Conservation (phyloP, 139 green algal species). For the Axilococcus clingmanii region DNA sequence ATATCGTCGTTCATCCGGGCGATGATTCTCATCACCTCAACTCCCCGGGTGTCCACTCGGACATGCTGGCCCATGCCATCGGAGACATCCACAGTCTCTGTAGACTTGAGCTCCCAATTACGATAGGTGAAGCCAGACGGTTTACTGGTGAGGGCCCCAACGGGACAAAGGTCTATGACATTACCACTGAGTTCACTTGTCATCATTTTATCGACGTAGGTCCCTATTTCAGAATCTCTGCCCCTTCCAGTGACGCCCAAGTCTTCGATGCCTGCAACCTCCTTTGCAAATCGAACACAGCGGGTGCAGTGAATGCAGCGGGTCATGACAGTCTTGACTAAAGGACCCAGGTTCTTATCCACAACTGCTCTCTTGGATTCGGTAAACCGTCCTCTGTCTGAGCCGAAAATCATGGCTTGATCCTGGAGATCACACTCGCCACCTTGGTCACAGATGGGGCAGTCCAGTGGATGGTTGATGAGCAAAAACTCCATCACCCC, state of each 20-base stretch:
- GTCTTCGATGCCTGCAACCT: conserved; percentile 91
- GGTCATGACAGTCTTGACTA: conserved; percentile 99
- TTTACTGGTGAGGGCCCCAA: conserved; percentile 95
- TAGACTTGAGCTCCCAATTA: conserved; percentile 92
- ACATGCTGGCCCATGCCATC: conserved; percentile 88
- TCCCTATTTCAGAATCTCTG: conserved; percentile 84
- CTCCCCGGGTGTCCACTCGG: conserved; percentile 69
- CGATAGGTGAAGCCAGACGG: conserved; percentile 92
- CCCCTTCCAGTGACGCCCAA: conserved; percentile 87
- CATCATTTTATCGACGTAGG: conserved; percentile 91
- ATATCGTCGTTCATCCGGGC: conserved; percentile 90
- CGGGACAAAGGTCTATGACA: conserved; percentile 97
- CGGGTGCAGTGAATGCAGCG: conserved; percentile 89
- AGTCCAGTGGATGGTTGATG: conserved; percentile 98
- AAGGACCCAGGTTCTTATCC: conserved; percentile 94
- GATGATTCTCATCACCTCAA: conserved; percentile 93
- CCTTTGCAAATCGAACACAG: conserved; percentile 92
- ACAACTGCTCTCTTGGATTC: conserved; percentile 85
- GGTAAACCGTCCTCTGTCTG: conserved; percentile 80
- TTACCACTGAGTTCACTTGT: conserved; percentile 89
- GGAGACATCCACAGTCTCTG: conserved; percentile 85
- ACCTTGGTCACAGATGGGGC: conserved; percentile 98
- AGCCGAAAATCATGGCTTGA: conserved; percentile 91
- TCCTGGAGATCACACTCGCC: conserved; percentile 98
- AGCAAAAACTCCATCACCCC: conserved; percentile 99